Conservation (phyloP, 495 filamentous ascomycete species). For the Aspergillus campestris region DNA sequence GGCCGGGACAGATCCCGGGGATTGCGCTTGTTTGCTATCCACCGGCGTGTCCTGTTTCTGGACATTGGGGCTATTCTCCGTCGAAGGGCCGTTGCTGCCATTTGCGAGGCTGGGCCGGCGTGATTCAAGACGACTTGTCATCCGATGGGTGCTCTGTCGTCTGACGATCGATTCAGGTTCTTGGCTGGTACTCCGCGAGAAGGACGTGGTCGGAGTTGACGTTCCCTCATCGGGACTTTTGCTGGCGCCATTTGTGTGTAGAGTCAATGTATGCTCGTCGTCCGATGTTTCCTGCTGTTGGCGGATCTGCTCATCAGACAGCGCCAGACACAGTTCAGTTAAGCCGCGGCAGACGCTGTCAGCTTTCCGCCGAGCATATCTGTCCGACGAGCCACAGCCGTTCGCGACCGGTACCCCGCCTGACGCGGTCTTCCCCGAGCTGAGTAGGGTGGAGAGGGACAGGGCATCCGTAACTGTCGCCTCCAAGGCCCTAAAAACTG, state of each 20-base stretch:
- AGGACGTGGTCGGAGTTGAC: conserved; percentile 21
- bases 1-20: conserved; percentile 20
- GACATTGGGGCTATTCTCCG: conserved; percentile 4
- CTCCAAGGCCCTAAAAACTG: conserved; percentile 75
- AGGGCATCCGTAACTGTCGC: conserved; percentile 74
- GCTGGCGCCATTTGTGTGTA: conserved; percentile 18
- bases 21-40: conserved; percentile 20
- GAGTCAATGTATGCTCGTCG: conserved; percentile 15
- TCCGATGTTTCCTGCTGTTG: conserved; percentile 21
- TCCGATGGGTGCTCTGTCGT: conserved; percentile 49
- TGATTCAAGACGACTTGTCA: conserved; percentile 64
- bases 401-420: conserved; percentile 50
- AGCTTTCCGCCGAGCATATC: conserved; percentile 78
- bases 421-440: conserved; percentile 56
- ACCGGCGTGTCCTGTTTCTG: conserved; percentile 4
- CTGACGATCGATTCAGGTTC: conserved; percentile 32
- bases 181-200: conserved; percentile 31
- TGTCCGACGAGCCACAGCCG: conserved; percentile 52
- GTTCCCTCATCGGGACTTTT: conserved; percentile 26
- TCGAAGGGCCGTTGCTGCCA: conserved; percentile 15
- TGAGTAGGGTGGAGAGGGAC: conserved; percentile 63
- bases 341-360: conserved; percentile 88
- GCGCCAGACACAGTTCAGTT: conserved; percentile 83
- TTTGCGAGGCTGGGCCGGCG: conserved; percentile 56
- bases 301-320: conserved; percentile 47